Evolutionary conservation across 192 early-diverging fungal species (phyloP).

Genomic region (Backusella circina): DNA sequence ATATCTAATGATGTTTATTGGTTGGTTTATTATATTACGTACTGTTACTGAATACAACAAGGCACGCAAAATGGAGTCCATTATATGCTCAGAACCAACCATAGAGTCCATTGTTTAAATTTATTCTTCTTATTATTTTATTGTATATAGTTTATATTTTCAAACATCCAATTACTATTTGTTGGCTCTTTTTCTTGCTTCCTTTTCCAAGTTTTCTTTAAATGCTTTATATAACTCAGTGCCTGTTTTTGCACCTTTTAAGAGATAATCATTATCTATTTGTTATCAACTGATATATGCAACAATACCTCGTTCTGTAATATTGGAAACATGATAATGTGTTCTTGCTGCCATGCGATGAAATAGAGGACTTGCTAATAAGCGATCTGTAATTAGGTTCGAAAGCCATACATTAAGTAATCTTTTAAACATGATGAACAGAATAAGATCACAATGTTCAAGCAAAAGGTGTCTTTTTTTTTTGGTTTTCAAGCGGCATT

Average conservation of each 20-base stretch:
- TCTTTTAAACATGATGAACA: constrained; percentile 29
- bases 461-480: neutral
- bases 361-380: constrained; percentile 36
- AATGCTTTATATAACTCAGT: constrained; percentile 34
- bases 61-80: constrained; percentile 61
- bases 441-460: neutral
- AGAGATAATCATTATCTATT: neutral
- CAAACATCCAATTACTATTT: constrained; percentile 11
- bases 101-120: neutral
- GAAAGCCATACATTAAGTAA: constrained; percentile 36
- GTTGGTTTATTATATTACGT: constrained; percentile 66
- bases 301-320: constrained; percentile 26
- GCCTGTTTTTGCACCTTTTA: constrained; percentile 17
- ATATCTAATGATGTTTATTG: constrained; percentile 69
- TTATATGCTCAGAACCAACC: constrained; percentile 35
- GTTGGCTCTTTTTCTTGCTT: constrained; percentile 15
- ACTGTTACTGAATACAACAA: constrained; percentile 64
- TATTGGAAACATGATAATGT: constrained; percentile 32
- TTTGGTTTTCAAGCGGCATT: neutral
- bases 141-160: neutral
- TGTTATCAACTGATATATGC: neutral
- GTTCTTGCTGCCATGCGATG: constrained; percentile 33
- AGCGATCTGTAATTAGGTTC: constrained; percentile 33
- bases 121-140: neutral
- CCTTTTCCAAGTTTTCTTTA: constrained; percentile 41